A percentile compares a stretch with the other conserved stretches of the same genome.
Conservation (phyloP, 306 rosid species). For the Clitoria ternatea region DNA sequence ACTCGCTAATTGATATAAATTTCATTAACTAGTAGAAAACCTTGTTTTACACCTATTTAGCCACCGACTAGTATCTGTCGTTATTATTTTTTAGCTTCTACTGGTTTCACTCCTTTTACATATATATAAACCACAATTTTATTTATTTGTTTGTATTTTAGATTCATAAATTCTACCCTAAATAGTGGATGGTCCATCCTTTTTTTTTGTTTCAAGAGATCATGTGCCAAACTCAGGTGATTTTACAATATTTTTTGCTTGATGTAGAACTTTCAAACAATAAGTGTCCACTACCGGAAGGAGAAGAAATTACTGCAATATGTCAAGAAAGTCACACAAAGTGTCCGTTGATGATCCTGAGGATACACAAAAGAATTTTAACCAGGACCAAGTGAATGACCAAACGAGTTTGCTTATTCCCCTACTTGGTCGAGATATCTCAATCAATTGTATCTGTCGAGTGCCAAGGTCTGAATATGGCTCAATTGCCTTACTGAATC, state of each 20-base stretch:
- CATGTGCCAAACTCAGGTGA: conserved; percentile 47
- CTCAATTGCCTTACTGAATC: conserved; percentile 49
- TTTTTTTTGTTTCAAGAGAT: conserved; percentile 48
- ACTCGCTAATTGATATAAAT: conserved; percentile 20
- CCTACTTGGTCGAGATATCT: conserved; percentile 54
- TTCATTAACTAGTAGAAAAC: too few species aligned
- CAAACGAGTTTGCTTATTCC: conserved; percentile 37
- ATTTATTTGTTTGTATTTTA: too few species aligned
- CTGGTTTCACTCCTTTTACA: too few species aligned
- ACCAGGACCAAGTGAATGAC: conserved; percentile 24
- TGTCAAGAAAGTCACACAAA: conserved; percentile 36
- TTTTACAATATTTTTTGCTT: conserved; percentile 30
- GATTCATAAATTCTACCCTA: conserved; percentile 10
- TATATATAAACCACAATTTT: too few species aligned
- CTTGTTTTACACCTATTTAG: too few species aligned
- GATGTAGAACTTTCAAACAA: conserved; percentile 39
- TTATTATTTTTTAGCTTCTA: too few species aligned
- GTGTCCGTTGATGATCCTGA: conserved; percentile 17
- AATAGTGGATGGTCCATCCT: conserved; percentile 63
- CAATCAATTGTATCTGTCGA: conserved; percentile 48
- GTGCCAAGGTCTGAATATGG: conserved; percentile 74
- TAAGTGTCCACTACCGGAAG: conserved; percentile 34
- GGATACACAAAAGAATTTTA: conserved; percentile 4
- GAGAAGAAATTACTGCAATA: conserved; percentile 17
- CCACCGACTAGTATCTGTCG: too few species aligned